Evolutionary conservation across 1,284 basidiomycete species (phyloP).

Genomic region (Leccinum holopus): DNA sequence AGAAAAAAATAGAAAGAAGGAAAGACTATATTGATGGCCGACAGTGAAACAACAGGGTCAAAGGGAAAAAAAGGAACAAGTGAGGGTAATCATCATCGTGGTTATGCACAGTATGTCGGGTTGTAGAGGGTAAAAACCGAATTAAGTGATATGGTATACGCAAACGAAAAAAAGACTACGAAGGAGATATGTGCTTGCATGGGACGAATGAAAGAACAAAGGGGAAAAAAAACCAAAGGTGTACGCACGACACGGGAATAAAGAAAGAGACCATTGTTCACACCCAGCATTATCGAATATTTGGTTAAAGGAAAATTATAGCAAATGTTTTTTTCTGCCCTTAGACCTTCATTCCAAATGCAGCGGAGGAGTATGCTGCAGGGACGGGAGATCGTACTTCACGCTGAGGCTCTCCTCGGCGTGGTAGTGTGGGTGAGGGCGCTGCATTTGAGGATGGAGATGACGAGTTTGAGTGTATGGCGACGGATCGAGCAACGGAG

Average conservation of each 20-base stretch:
- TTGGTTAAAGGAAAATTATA: constrained; percentile 29
- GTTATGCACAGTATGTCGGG: constrained; percentile 25
- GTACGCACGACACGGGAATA: constrained; percentile 3
- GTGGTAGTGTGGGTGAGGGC: constrained; percentile 29
- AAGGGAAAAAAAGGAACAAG: neutral
- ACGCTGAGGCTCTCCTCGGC: constrained; percentile 33
- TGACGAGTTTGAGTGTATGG: constrained; percentile 27
- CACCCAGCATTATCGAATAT: constrained; percentile 26
- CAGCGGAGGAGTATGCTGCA: constrained; percentile 34
- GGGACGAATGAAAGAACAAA: neutral
- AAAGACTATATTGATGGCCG: constrained; percentile 13
- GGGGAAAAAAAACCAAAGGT: neutral
- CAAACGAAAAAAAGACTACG: constrained; percentile 5
- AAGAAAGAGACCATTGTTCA: constrained; percentile 29
- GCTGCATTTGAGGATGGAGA: constrained; percentile 33
- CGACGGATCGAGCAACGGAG: constrained; percentile 36
- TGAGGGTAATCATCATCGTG: neutral
- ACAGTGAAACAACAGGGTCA: neutral
- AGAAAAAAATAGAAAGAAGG: neutral
- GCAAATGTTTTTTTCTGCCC: constrained; percentile 13
- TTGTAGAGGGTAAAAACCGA: constrained; percentile 8
- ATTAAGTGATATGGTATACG: constrained; percentile 30
- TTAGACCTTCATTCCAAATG: constrained; percentile 36
- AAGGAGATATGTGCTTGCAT: constrained; percentile 18
- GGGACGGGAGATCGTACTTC: constrained; percentile 36